Conservation (phyloP, 495 filamentous ascomycete genomes). For the Daldinia loculata region DNA sequence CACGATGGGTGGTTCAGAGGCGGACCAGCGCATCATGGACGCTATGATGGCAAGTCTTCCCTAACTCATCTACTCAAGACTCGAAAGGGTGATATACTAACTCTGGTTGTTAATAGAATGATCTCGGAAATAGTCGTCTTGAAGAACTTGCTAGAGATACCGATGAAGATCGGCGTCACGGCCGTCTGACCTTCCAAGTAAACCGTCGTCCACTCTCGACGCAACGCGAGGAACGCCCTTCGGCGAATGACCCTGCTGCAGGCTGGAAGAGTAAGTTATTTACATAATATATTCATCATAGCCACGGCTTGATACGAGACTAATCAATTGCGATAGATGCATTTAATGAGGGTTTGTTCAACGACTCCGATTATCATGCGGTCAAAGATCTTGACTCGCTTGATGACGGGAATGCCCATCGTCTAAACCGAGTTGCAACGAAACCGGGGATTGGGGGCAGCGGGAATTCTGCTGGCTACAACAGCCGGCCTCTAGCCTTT, state of each 20-base stretch:
- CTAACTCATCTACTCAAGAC: too few relatives aligned
- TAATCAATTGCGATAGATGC: constrained; percentile 34
- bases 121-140: constrained; percentile 37
- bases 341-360: constrained; percentile 14
- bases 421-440: constrained; percentile 5
- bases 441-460: background rate
- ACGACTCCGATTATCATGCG: constrained; percentile 34
- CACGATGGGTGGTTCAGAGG: background rate
- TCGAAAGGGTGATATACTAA: background rate
- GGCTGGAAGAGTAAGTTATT: constrained; percentile 29
- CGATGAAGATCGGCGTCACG: background rate
- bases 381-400: constrained; percentile 34
- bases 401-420: constrained; percentile 41
- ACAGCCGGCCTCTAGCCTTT: background rate
- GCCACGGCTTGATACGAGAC: background rate
- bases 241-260: background rate
- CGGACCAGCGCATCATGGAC: background rate
- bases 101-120: constrained; percentile 18
- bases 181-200: background rate
- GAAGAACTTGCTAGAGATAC: constrained; percentile 31
- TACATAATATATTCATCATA: background rate
- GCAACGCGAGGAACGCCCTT: background rate
- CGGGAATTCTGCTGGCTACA: background rate
- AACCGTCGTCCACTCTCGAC: background rate
- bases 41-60: constrained; percentile 40